phyloP scores from a whole-genome alignment of 2,329 filamentous ascomycete genomes.

The Sporothrix phasma region DNA sequence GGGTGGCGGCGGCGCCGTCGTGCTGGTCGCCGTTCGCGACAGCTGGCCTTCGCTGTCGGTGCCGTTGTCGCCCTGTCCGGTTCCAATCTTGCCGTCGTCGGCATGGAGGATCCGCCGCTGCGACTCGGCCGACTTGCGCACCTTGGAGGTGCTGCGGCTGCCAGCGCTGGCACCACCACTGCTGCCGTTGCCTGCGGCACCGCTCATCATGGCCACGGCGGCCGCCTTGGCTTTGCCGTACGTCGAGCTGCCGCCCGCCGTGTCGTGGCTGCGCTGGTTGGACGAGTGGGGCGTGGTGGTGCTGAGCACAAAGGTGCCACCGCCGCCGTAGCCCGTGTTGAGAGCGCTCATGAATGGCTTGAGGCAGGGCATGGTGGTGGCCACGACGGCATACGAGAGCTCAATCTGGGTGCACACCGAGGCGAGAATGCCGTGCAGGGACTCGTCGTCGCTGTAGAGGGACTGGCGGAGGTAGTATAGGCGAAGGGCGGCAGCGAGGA shows the following conservation, averaged over 20 bases:
- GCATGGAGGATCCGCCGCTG: slow-evolving; percentile 2
- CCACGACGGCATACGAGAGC: slow-evolving; percentile 31
- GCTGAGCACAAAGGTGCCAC: slow-evolving; percentile 13
- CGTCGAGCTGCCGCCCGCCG: background rate
- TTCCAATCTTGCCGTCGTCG: background rate
- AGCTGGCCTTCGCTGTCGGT: background rate
- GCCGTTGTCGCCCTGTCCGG: background rate
- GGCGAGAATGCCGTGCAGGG: slow-evolving; percentile 28
- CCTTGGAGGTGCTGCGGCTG: background rate
- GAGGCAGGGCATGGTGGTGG: slow-evolving; percentile 33
- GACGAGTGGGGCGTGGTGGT: slow-evolving; percentile 6
- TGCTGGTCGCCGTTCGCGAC: background rate
- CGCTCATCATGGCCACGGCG: slow-evolving; percentile 8
- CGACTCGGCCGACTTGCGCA: slow-evolving; percentile 12
- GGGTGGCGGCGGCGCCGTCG: background rate
- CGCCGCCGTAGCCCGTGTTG: slow-evolving; percentile 26
- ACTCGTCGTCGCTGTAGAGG: slow-evolving; percentile 27
- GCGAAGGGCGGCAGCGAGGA: slow-evolving; percentile 30
- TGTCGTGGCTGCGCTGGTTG: slow-evolving; percentile 8
- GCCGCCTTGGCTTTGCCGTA: slow-evolving; percentile 11
- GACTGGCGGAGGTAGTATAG: slow-evolving; percentile 28
- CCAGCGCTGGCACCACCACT: background rate
- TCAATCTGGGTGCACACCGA: slow-evolving; percentile 32
- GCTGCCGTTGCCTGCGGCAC: background rate
- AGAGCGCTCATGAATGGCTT: slow-evolving; percentile 33